phyloP scores from a whole-genome alignment of 2,329 filamentous ascomycete species.

The Claviceps fusiformis region DNA sequence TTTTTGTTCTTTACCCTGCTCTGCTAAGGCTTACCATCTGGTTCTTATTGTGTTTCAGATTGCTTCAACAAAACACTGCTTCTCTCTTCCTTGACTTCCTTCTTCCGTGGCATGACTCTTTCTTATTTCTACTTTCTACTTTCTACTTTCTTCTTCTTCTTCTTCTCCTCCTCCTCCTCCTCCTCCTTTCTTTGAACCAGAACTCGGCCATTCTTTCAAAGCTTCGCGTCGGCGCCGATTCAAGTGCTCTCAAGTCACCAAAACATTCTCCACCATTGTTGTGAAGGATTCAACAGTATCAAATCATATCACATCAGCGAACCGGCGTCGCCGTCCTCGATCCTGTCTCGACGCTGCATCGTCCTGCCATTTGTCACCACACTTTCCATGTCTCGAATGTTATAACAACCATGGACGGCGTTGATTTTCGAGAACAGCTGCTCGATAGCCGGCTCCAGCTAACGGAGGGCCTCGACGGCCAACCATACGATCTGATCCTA shows the following conservation, averaged over 20 bases:
- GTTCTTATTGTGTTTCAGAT: too few relatives aligned
- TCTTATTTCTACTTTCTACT: too few relatives aligned
- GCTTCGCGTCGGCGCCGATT: background rate
- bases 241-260: background rate
- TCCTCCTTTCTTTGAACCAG: too few relatives aligned
- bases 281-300: too few relatives aligned
- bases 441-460: constrained; percentile 41
- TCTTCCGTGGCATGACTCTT: background rate
- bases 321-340: background rate
- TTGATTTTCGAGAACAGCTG: constrained; percentile 28
- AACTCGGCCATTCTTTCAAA: background rate
- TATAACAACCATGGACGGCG: constrained; percentile 16
- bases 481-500: constrained; percentile 48
- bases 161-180: too few relatives aligned
- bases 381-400: background rate
- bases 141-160: too few relatives aligned
- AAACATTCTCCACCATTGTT: background rate
- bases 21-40: too few relatives aligned
- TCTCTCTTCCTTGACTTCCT: background rate
- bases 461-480: constrained; percentile 37
- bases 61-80: background rate
- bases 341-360: background rate
- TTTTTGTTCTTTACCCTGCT: too few relatives aligned
- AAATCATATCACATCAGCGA: background rate
- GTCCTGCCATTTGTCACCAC: background rate